Conservation (phyloP, 345 rosid species). For the Mercurialis annua region DNA sequence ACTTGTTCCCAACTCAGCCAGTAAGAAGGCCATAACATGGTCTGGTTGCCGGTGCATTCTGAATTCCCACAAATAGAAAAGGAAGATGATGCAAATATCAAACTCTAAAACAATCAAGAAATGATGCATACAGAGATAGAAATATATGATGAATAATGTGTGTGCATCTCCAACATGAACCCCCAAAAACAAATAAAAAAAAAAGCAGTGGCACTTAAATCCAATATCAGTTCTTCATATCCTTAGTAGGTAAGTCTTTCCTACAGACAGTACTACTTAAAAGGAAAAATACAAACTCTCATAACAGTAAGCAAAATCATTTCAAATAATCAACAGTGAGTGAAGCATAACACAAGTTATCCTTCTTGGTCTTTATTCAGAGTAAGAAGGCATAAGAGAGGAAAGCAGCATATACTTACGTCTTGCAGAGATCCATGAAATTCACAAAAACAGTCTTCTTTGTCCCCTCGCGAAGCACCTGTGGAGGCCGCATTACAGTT, state of each 20-base stretch:
- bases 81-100: not conserved
- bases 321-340: too few relatives aligned
- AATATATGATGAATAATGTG: not conserved
- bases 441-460: constrained; percentile 96
- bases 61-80: not conserved
- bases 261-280: too few relatives aligned
- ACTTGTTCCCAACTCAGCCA: constrained; percentile 94
- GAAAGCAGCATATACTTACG: constrained; percentile 35
- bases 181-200: not conserved
- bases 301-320: not conserved
- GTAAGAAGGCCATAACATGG: constrained; percentile 86
- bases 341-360: too few relatives aligned
- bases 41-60: constrained; percentile 97
- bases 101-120: too few relatives aligned
- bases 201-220: not conserved
- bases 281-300: too few relatives aligned
- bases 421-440: constrained; percentile 95
- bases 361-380: too few relatives aligned
- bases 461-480: constrained; percentile 97
- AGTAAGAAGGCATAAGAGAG: not conserved
- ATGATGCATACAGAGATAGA: not conserved
- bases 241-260: too few relatives aligned
- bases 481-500: constrained; percentile 98
- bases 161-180: not conserved
- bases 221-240: too few relatives aligned